Percentiles rank a stretch among this genome's conserved stretches.
phyloP scores from a whole-genome alignment of 495 filamentous ascomycete genomes.

The Hyaloscypha bicolor region DNA sequence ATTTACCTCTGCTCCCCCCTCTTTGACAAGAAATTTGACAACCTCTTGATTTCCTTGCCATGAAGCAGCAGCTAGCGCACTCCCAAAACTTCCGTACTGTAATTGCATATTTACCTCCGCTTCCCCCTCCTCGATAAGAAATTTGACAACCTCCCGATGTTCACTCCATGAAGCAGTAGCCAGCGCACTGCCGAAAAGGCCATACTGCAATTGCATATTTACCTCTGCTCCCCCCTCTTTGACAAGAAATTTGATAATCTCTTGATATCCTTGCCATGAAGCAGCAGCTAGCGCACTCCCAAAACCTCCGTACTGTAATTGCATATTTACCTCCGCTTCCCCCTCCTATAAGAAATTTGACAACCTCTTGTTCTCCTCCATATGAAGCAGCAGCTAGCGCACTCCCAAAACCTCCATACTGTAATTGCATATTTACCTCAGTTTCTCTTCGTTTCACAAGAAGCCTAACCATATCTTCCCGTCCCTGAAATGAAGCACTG shows the following conservation, averaged over 20 bases:
- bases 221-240: slow-evolving; percentile 16
- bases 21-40: not conserved
- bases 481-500: not conserved
- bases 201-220: slow-evolving; percentile 19
- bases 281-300: slow-evolving; percentile 18
- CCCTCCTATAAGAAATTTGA: no score
- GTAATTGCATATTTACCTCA: slow-evolving; percentile 8
- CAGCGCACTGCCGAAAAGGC: slow-evolving; percentile 12
- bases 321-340: not conserved
- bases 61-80: slow-evolving; percentile 7
- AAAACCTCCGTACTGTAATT: not conserved
- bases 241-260: not conserved
- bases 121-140: no score
- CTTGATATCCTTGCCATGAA: no score
- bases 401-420: slow-evolving; percentile 16
- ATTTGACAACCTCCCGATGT: no score
- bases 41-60: no score
- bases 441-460: not conserved
- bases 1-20: slow-evolving; percentile 20
- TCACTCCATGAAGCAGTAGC: slow-evolving; percentile 17
- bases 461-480: not conserved
- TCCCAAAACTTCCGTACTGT: not conserved
- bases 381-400: slow-evolving; percentile 20
- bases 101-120: slow-evolving; percentile 5
- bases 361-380: not conserved